Conservation (phyloP, 192 early-diverging fungal genomes). For the Piromyces finnis region DNA sequence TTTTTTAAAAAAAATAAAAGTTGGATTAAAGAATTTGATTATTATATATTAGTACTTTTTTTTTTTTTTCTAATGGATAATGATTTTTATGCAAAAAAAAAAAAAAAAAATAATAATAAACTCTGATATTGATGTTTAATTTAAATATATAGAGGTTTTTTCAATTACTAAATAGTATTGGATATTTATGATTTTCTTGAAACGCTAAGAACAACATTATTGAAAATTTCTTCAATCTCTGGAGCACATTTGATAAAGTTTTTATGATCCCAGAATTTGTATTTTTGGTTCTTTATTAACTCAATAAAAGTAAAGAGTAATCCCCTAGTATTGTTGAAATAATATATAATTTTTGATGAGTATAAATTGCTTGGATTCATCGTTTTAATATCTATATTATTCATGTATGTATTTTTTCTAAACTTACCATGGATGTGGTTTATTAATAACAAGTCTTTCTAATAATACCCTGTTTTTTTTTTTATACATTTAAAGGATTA, state of each 20-base stretch:
- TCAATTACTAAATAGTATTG: not conserved
- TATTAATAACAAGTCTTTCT: not conserved
- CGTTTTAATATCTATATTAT: too few species aligned
- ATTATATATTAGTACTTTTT: too few species aligned
- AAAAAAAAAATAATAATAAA: not conserved
- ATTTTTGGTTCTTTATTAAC: constrained; percentile 77
- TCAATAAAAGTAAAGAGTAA: constrained; percentile 95
- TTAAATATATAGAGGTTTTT: too few species aligned
- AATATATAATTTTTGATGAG: too few species aligned
- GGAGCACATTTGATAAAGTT: not conserved
- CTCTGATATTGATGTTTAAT: not conserved
- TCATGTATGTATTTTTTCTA: too few species aligned
- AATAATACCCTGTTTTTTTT: not conserved
- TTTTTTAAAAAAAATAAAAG: too few species aligned
- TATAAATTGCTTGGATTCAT: too few species aligned
- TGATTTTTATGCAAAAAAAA: not conserved
- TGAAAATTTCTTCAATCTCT: not conserved
- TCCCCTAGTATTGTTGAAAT: constrained; percentile 14
- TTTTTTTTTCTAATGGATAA: too few species aligned
- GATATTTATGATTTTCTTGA: not conserved
- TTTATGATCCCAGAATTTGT: constrained; percentile 41
- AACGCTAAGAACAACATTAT: not conserved
- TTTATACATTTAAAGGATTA: too few species aligned
- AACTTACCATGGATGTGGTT: not conserved
- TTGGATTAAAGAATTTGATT: too few species aligned